Evolutionary conservation across 1,139 yeast species (phyloP).

Genomic region (Meyerozyma athensensis): DNA sequence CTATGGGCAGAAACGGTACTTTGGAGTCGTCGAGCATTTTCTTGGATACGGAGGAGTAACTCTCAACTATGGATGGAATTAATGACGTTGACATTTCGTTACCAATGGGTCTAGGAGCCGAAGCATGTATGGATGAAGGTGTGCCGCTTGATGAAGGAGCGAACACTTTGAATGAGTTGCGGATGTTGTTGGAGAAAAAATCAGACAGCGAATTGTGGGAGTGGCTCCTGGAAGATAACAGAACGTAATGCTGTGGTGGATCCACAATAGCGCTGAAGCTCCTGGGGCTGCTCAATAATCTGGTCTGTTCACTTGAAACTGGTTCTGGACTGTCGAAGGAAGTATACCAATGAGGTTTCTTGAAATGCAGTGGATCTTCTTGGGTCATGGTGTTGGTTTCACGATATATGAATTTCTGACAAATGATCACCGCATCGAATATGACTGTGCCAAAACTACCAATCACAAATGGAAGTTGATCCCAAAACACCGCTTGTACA

Average conservation of each 20-base stretch:
- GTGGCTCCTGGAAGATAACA: not conserved
- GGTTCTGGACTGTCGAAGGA: too few relatives aligned
- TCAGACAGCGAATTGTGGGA: not conserved
- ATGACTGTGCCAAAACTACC: conserved; percentile 36
- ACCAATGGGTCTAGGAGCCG: conserved; percentile 7
- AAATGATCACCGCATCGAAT: conserved; percentile 30
- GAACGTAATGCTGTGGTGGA: conserved; percentile 2
- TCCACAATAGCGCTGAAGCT: conserved; percentile 1
- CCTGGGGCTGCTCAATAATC: not conserved
- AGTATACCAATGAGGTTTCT: conserved; percentile 39
- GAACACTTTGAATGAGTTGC: conserved; percentile 8
- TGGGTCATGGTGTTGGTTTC: not conserved
- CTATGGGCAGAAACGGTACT: conserved; percentile 41
- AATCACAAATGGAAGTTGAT: conserved; percentile 32
- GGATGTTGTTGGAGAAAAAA: conserved; percentile 15
- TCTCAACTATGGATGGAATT: conserved; percentile 40
- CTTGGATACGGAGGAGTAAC: conserved; percentile 34
- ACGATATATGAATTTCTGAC: conserved; percentile 29
- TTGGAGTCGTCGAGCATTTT: conserved; percentile 34
- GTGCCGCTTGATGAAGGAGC: conserved; percentile 5
- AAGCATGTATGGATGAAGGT: conserved; percentile 1
- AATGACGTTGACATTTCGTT: conserved; percentile 26
- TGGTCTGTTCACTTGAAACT: not conserved
- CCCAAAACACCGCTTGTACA: conserved; percentile 16
- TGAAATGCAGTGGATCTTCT: conserved; percentile 17